Evolutionary conservation across 139 green algal genomes (phyloP).

Genomic region (Pleodorina starrii): DNA sequence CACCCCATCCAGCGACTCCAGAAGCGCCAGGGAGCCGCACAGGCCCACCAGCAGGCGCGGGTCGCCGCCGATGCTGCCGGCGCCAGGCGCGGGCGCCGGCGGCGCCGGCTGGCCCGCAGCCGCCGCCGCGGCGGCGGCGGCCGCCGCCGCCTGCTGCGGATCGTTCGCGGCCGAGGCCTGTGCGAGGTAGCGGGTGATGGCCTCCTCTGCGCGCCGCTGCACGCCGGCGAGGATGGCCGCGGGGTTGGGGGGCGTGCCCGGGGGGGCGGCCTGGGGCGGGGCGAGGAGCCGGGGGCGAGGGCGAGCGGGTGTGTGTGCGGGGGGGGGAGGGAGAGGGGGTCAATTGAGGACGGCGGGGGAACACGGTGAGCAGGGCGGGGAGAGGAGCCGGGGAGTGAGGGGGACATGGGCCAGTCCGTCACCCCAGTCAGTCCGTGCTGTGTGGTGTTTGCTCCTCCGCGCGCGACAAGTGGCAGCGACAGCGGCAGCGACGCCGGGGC

Average conservation of each 20-base stretch:
- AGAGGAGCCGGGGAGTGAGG: no score
- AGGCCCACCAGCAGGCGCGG: conserved; percentile 51
- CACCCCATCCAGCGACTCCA: conserved; percentile 51
- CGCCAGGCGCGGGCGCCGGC: not conserved
- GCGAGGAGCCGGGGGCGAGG: no score
- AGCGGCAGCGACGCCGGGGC: no score
- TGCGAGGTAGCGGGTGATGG: not conserved
- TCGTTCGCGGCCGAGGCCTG: not conserved
- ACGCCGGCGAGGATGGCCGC: not conserved
- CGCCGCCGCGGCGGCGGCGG: not conserved
- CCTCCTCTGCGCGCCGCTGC: conserved; percentile 30
- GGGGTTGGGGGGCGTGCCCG: not conserved
- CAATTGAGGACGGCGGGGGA: no score
- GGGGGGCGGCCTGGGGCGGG: not conserved
- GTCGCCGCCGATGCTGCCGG: not conserved
- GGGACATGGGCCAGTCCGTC: no score
- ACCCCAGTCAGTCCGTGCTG: no score
- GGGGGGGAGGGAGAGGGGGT: no score
- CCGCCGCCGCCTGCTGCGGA: not conserved
- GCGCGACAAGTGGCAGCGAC: no score
- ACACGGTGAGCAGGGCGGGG: no score
- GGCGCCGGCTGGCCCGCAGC: not conserved
- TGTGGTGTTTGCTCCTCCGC: no score
- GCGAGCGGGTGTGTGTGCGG: no score
- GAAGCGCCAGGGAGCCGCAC: conserved; percentile 60